These are phyloP conservation scores for Bruguiera parviflora DNA, from an alignment of 345 rosid genomes.

Conservation along the genomic window DNA sequence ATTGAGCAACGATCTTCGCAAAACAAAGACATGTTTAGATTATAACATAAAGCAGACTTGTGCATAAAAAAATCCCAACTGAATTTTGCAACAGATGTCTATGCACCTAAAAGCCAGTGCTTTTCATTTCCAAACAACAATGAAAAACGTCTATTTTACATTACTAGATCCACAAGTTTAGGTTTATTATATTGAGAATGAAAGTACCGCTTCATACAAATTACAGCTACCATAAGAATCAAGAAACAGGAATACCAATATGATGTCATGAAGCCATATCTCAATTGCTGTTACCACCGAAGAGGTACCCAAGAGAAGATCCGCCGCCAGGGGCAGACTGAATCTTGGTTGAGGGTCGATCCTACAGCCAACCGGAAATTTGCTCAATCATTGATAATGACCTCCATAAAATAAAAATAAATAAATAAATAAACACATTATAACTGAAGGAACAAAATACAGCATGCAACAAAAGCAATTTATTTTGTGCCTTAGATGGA, in stretches of 20 bases:
- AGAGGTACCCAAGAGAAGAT: conserved; percentile 23
- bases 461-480: too few species aligned
- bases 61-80: neutral
- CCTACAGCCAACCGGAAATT: conserved; percentile 4
- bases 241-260: conserved; percentile 25
- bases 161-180: conserved; percentile 22
- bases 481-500: too few species aligned
- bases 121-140: conserved; percentile 23
- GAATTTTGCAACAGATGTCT: conserved; percentile 1
- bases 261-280: neutral
- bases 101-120: conserved; percentile 7
- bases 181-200: conserved; percentile 5
- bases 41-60: neutral
- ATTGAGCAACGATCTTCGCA: neutral
- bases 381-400: neutral
- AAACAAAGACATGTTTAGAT: neutral
- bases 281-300: conserved; percentile 13
- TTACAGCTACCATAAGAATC: conserved; percentile 25
- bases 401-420: neutral
- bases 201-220: conserved; percentile 20
- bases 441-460: too few species aligned
- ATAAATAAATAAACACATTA: too few species aligned
- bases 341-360: conserved; percentile 26
- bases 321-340: conserved; percentile 29
- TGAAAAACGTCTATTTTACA: conserved; percentile 35